Evolutionary conservation across 208 protist species (phyloP), one percentile per base, ranked within the genome.

Genomic region (Wallacemonas rigidus): DNA sequence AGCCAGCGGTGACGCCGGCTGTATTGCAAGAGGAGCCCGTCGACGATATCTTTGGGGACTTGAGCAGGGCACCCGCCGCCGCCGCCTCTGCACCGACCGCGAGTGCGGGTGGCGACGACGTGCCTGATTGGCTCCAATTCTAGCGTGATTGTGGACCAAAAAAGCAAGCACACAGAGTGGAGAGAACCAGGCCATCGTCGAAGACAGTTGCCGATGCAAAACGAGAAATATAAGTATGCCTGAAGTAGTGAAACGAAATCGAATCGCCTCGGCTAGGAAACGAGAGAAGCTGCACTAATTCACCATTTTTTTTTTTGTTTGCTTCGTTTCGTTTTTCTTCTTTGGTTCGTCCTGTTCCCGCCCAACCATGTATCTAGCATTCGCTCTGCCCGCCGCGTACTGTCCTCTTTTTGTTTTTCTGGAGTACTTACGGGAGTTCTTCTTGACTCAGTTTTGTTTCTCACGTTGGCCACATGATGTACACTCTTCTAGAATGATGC

Each of bases 61-160:
- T 45, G 15, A 11, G n/a, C 47, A 14, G 36, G 15, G 60, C 81
- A 2, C 65, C 72, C 57, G 39, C 67, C n/a, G 17, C 72, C 14
- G 53, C 78, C 1, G 11, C 61, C 38, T 40, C 55, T 15, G 17
- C 12, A 0, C 58, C 75, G 14, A 43, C 51, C 51, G 75, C 56
- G 64, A 67, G 57, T 50, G 71, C 55, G 47, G 76, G 76, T 26
- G 77, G 75, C 41, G 81, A 80, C 15, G 82, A 81, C 48, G 82
- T 72, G 6, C 81, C 78, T 40, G 78, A 77, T 35, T 84, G 81
- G 81, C 53, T 89, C 11, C 76, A 89, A 36, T 89, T 89, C 44
- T 89, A 80, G 63, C 43, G n/a, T 5, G n/a, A 14, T 39, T 47
- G 56, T 41, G 6, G 14, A 15, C 6, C 40, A 45, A 7, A 50